Evolutionary conservation across 495 filamentous ascomycete genomes (phyloP).

Genomic region (Xylaria cubensis): DNA sequence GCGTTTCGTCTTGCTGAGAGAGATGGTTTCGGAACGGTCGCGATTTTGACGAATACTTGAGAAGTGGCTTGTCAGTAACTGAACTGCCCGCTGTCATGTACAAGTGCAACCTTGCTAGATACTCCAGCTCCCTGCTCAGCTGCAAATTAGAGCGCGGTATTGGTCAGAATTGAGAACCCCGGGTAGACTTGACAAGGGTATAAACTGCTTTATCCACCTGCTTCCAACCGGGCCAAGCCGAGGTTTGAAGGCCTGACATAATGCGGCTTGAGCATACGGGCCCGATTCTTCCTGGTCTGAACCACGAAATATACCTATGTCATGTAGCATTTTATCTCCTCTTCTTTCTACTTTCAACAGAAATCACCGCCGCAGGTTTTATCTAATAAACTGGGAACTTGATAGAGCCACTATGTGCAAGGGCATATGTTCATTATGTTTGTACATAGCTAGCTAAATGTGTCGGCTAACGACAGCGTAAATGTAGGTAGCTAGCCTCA

Average conservation of each 20-base stretch:
- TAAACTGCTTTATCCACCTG: constrained; percentile 8
- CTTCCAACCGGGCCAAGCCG: constrained; percentile 12
- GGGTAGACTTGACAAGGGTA: background rate
- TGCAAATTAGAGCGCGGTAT: background rate
- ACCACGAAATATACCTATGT: background rate
- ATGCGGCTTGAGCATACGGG: background rate
- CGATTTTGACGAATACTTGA: background rate
- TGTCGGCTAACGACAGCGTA: constrained; percentile 9
- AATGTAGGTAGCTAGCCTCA: constrained; percentile 19
- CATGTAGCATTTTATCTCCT: background rate
- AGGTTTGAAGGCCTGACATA: background rate
- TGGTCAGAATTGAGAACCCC: constrained; percentile 1
- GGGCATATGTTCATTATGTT: constrained; percentile 30
- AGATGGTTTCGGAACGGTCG: background rate
- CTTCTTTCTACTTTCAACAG: background rate
- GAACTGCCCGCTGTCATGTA: background rate
- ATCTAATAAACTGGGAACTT: background rate
- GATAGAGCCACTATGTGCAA: constrained; percentile 16
- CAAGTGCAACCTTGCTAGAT: too few relatives aligned
- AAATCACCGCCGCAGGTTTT: background rate
- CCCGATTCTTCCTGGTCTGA: background rate
- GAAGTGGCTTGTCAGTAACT: background rate
- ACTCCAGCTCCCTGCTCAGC: background rate
- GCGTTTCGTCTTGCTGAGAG: background rate
- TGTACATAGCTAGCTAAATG: constrained; percentile 27